phyloP scores from a whole-genome alignment of 257 asterid genomes.

The Salvia hispanica region DNA sequence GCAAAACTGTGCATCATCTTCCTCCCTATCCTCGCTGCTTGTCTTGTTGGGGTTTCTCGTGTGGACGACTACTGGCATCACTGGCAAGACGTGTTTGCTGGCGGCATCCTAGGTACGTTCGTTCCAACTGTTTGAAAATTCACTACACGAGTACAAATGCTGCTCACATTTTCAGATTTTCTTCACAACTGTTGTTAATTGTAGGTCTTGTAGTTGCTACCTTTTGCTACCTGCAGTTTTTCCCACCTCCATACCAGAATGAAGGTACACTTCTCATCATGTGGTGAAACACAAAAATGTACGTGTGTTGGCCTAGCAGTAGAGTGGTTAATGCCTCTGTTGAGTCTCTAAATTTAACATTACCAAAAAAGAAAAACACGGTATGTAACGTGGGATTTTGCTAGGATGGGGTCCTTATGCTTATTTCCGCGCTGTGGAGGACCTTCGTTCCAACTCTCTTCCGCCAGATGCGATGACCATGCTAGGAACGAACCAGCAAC shows the following conservation, averaged over 20 bases:
- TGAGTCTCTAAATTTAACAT: too few species aligned
- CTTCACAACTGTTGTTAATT: conserved; percentile 10
- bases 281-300: not conserved
- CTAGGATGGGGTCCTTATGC: conserved; percentile 85
- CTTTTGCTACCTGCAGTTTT: conserved; percentile 84
- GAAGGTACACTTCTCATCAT: conserved; percentile 46
- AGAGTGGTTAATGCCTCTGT: too few species aligned
- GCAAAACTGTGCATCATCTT: conserved; percentile 72
- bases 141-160: not conserved
- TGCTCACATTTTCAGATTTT: not conserved
- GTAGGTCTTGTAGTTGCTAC: conserved; percentile 68
- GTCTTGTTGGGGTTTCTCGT: conserved; percentile 84
- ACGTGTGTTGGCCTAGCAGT: too few species aligned
- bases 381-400: not conserved
- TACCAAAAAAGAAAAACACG: not conserved
- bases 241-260: conserved; percentile 74
- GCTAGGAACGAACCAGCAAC: conserved; percentile 37
- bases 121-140: not conserved
- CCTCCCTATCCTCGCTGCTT: conserved; percentile 72
- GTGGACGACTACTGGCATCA: conserved; percentile 98
- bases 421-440: conserved; percentile 69
- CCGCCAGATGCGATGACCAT: conserved; percentile 24
- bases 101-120: conserved; percentile 70
- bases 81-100: conserved; percentile 94
- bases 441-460: conserved; percentile 42